Percentiles rank a stretch among this genome's conserved stretches.
Evolutionary conservation across 192 early-diverging fungal species (phyloP).

Genomic region (Coemansia javaensis): DNA sequence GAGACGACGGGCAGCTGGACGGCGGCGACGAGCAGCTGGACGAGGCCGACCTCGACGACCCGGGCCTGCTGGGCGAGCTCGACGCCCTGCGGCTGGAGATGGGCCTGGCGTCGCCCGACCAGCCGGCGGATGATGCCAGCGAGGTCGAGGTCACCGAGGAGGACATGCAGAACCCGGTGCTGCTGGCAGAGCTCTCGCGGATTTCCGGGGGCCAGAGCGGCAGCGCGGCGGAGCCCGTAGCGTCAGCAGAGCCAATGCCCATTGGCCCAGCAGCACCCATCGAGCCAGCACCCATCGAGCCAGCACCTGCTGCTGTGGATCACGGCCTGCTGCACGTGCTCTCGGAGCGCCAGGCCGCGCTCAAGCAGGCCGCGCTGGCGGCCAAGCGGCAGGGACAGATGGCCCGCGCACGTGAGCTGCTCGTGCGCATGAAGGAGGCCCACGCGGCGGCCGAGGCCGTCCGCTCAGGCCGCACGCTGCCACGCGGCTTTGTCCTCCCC

Average conservation of each 20-base stretch:
- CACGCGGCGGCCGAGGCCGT: constrained; percentile 10
- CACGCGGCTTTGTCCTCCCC: constrained; percentile 1
- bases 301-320: neutral
- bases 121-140: neutral
- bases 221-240: too few relatives aligned
- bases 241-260: too few relatives aligned
- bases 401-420: constrained; percentile 20
- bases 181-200: constrained; percentile 28
- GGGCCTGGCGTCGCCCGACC: constrained; percentile 12
- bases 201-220: neutral
- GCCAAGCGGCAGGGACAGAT: constrained; percentile 29
- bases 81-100: constrained; percentile 35
- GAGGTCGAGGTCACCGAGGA: constrained; percentile 28
- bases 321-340: neutral
- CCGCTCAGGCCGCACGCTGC: constrained; percentile 1
- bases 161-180: constrained; percentile 39
- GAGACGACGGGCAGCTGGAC: neutral
- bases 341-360: constrained; percentile 1
- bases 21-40: constrained; percentile 5
- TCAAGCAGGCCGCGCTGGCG: constrained; percentile 24
- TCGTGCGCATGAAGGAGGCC: constrained; percentile 23
- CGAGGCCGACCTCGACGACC: constrained; percentile 28
- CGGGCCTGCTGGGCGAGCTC: constrained; percentile 36
- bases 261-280: too few relatives aligned
- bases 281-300: too few relatives aligned